Base-by-base conservation (phyloP, 805 yeast species). In the Clavispora phyllophila region DNA sequence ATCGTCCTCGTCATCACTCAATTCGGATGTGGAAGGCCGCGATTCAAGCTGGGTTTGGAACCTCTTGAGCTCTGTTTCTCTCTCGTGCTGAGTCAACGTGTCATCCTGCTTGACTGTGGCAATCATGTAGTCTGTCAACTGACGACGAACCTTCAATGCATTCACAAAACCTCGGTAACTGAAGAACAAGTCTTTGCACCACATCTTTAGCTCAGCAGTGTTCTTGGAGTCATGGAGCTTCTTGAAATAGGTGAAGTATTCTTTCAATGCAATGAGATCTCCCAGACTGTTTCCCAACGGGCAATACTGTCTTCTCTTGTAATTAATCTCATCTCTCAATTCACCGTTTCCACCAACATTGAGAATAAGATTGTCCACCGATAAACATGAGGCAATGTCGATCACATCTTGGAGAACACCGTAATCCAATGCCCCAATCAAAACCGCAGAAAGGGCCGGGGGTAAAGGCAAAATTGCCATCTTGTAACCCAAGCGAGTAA, bases 391-490 rank as follows among this genome's bases (percentile, higher is more conserved):
- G 2, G 87, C 95, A 41, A 93, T 87, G 58, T 91, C 98, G 22
- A 91, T 72, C 1, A 87, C 96, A 1, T 83, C 78, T 2, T 66
- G 65, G 5, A 88, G 63, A 37, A 84, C 80, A 1, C 74, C 72
- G 17, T 66, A 71, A 36, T 78, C 80, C 45, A 73, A 65, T 0
- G 96, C 96, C 20, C 76, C 72, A 25, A 93, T 68, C 42, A 93
- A 68, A 8, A 91, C 96, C 1, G 89, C 88, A 4, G 96, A 84
- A 36, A 93, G 70, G 55, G 87, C 93, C 0, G 99, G 98, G n/a
- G 89, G 84, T 23, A 93, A 73, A 0, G 99, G 99, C 47, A 93
- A 68, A 13, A 87, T 75, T 0, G 95, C 88, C 91, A 93, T 88
- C 53, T 85, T 76, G 39, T 73, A 68, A n/a, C 99, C 99, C 27